These are phyloP conservation scores for Hippophae gyantsensis DNA, from an alignment of 306 rosid genomes.

Conservation along the genomic window DNA sequence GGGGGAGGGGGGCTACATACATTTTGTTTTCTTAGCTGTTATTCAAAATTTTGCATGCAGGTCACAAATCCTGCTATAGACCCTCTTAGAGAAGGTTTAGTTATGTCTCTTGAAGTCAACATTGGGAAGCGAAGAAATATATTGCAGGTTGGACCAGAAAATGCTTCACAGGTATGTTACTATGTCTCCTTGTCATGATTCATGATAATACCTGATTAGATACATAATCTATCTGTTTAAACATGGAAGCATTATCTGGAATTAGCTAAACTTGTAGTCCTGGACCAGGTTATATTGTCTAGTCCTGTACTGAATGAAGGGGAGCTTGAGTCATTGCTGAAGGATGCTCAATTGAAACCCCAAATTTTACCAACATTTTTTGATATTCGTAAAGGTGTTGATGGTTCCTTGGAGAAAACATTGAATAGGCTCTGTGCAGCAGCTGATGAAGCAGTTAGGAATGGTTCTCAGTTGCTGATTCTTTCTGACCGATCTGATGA, in stretches of 20 bases:
- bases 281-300: slow-evolving; percentile 74
- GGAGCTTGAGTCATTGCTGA: slow-evolving; percentile 77
- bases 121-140: slow-evolving; percentile 79
- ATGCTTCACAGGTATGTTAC: slow-evolving; percentile 79
- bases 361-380: slow-evolving; percentile 75
- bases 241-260: not conserved
- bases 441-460: slow-evolving; percentile 98
- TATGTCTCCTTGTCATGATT: not conserved
- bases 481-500: slow-evolving; percentile 88
- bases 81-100: slow-evolving; percentile 97
- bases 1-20: too few species aligned
- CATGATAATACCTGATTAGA: not conserved
- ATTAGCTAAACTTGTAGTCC: slow-evolving; percentile 12
- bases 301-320: slow-evolving; percentile 92
- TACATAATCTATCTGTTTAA: not conserved
- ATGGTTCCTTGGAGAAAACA: slow-evolving; percentile 81
- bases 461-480: slow-evolving; percentile 85
- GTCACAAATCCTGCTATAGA: slow-evolving; percentile 99
- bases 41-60: slow-evolving; percentile 22
- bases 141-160: slow-evolving; percentile 90
- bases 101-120: slow-evolving; percentile 98
- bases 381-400: slow-evolving; percentile 83
- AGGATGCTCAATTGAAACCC: slow-evolving; percentile 63
- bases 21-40: not conserved
- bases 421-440: slow-evolving; percentile 79